phyloP scores from a whole-genome alignment of 2,329 filamentous ascomycete genomes.

The Monilinia aucupariae region DNA sequence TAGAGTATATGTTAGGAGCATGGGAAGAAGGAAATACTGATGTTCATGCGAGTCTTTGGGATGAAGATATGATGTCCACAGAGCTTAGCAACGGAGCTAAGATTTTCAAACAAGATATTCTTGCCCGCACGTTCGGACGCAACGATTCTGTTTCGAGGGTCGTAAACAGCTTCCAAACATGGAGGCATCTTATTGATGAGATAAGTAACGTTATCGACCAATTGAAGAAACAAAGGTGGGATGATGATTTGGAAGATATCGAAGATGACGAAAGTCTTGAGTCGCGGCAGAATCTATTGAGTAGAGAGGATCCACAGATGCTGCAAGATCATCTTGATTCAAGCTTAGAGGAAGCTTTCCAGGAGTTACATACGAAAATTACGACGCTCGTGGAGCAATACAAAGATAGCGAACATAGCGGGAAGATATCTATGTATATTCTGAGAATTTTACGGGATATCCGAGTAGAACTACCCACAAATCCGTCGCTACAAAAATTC shows the following conservation, averaged over 20 bases:
- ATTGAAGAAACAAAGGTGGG: conserved; percentile 65
- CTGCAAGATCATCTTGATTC: conserved; percentile 55
- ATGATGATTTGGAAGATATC: conserved; percentile 64
- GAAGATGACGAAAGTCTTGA: conserved; percentile 69
- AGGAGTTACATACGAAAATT: conserved; percentile 53
- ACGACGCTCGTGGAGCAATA: conserved; percentile 45
- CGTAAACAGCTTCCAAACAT: conserved; percentile 60
- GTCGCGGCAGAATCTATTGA: conserved; percentile 60
- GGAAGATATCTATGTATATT: conserved; percentile 57
- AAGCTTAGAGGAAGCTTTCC: conserved; percentile 52
- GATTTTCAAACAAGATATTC: conserved; percentile 62
- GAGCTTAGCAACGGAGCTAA: conserved; percentile 61
- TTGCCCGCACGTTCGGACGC: conserved; percentile 66
- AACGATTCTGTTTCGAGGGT: conserved; percentile 60
- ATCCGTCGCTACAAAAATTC: conserved; percentile 48
- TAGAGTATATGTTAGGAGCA: conserved; percentile 54
- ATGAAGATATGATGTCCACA: conserved; percentile 54
- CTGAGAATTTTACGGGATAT: conserved; percentile 71
- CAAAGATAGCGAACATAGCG: conserved; percentile 44
- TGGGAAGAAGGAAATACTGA: conserved; percentile 54
- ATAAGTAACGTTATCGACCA: conserved; percentile 58
- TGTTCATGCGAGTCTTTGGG: conserved; percentile 59
- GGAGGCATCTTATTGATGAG: conserved; percentile 68
- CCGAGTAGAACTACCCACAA: conserved; percentile 56
- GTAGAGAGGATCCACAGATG: conserved; percentile 63